Percentiles rank a stretch among this genome's conserved stretches.
Conservation (phyloP, 768 basidiomycete species). For the Termitomyces sp. region DNA sequence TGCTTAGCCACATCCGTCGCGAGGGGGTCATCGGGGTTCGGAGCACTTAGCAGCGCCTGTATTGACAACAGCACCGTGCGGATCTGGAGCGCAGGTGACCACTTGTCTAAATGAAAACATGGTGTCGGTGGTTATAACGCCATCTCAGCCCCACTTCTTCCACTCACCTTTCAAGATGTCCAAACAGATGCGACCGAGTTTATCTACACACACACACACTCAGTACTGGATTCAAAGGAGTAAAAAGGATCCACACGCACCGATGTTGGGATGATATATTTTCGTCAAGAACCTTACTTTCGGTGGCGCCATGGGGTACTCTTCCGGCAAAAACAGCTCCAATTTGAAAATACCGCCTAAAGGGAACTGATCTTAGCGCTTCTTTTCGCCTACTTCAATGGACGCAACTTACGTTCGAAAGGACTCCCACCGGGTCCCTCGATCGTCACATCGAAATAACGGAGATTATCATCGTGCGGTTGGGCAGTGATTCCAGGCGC, state of each 20-base stretch:
- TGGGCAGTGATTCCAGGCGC: constrained; percentile 95
- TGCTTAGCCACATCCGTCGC: constrained; percentile 96
- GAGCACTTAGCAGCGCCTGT: constrained; percentile 93
- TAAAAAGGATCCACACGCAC: constrained; percentile 41
- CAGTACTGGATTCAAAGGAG: background rate
- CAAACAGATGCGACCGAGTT: constrained; percentile 95
- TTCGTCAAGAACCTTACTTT: constrained; percentile 97
- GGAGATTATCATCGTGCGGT: constrained; percentile 95
- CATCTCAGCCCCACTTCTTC: background rate
- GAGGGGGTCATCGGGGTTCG: constrained; percentile 94
- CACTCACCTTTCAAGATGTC: constrained; percentile 91
- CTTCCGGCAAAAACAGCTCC: constrained; percentile 97
- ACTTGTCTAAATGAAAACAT: constrained; percentile 66
- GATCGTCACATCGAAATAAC: constrained; percentile 98
- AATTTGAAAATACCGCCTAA: constrained; percentile 89
- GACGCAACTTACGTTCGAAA: constrained; percentile 58
- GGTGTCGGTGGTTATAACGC: background rate
- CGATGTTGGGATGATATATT: constrained; percentile 99
- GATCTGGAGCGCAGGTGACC: constrained; percentile 98
- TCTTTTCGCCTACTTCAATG: background rate
- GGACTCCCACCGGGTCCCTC: constrained; percentile 93
- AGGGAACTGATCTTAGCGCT: background rate
- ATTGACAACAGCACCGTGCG: constrained; percentile 95
- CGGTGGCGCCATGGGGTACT: constrained; percentile 99
- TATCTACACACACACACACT: constrained; percentile 52